Evolutionary conservation across 2,329 filamentous ascomycete species (phyloP), one percentile per base, ranked within the genome.

Genomic region (Curvularia verruculosa): DNA sequence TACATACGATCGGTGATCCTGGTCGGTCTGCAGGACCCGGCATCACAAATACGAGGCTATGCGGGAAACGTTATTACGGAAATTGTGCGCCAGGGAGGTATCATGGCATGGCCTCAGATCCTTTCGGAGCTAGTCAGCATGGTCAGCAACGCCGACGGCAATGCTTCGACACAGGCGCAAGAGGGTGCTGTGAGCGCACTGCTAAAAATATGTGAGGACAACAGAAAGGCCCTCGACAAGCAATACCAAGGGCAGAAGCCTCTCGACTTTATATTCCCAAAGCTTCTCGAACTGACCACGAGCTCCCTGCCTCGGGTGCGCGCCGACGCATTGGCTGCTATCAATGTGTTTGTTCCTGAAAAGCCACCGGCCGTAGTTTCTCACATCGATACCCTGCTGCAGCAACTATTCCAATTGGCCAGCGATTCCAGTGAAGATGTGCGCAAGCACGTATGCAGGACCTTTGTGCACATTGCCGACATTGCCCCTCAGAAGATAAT

Each of bases 201-300:
- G 77, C 82, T 89, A 75, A 98, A 98, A 82, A 93, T 99, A 60
- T 99, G 95, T 78, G 95, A 99, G 78, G 95, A 99, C 79, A 97
- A 96, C 79, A 88, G 87, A 71, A 92, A 90, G 73, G 83, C 91
- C 57, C 82, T 99, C 52, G 92, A 96, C 77, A 88, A 89, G 68
- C 91, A 96, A 63, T 91, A 96, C 75, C 88, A 92, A 71, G 92
- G 92, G 59, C 89, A 97, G 77, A 85, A 92, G 54, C 95, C 95
- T 1, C 85, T 98, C 58, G 89, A 90, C 74, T 89, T 92, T 68
- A 87, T 99, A 44, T 88, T 98, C 48, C 95, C 95, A 10, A 94
- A 96, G 77, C 84, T 99, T 59, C 87, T 99, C 66, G 85, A 93
- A 54, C 95, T 96, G 60, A 95, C 92, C 49, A 86, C 88, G 67